phyloP scores from a whole-genome alignment of 148 eudicot species.

The Selenicereus undatus region DNA sequence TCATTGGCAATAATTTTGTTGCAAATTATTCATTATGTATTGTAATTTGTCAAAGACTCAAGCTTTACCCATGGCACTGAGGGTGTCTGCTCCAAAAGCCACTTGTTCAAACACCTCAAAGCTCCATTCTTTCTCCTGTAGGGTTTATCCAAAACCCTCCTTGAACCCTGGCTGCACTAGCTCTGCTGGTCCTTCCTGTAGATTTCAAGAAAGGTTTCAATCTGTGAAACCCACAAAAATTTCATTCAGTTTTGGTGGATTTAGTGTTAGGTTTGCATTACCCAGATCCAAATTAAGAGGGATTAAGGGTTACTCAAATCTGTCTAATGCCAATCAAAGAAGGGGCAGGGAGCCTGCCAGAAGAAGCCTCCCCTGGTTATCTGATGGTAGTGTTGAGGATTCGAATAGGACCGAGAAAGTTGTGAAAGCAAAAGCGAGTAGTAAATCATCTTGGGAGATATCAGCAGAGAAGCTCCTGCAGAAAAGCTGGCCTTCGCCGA shows the following conservation, averaged over 20 bases:
- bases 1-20: neutral
- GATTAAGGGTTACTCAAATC: slow-evolving; percentile 39
- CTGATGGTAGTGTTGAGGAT: slow-evolving; percentile 29
- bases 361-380: slow-evolving; percentile 76
- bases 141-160: slow-evolving; percentile 38
- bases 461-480: slow-evolving; percentile 63
- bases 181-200: slow-evolving; percentile 11
- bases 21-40: slow-evolving; percentile 31
- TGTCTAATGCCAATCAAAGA: slow-evolving; percentile 26
- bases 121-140: slow-evolving; percentile 32
- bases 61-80: slow-evolving; percentile 52
- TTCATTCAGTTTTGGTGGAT: slow-evolving; percentile 26
- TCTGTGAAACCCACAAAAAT: slow-evolving; percentile 24
- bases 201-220: slow-evolving; percentile 7
- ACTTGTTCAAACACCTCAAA: slow-evolving; percentile 35
- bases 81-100: slow-evolving; percentile 44
- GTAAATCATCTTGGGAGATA: slow-evolving; percentile 75
- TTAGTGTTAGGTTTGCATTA: slow-evolving; percentile 23
- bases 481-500: slow-evolving; percentile 29
- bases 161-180: slow-evolving; percentile 25
- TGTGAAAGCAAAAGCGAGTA: slow-evolving; percentile 25
- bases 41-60: slow-evolving; percentile 57
- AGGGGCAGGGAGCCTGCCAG: slow-evolving; percentile 26
- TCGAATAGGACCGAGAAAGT: slow-evolving; percentile 27
- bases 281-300: slow-evolving; percentile 24